A percentile compares a stretch with the other conserved stretches of the same genome.
Conservation (phyloP, 176 grass and related monocot species). For the Zizania latifolia region DNA sequence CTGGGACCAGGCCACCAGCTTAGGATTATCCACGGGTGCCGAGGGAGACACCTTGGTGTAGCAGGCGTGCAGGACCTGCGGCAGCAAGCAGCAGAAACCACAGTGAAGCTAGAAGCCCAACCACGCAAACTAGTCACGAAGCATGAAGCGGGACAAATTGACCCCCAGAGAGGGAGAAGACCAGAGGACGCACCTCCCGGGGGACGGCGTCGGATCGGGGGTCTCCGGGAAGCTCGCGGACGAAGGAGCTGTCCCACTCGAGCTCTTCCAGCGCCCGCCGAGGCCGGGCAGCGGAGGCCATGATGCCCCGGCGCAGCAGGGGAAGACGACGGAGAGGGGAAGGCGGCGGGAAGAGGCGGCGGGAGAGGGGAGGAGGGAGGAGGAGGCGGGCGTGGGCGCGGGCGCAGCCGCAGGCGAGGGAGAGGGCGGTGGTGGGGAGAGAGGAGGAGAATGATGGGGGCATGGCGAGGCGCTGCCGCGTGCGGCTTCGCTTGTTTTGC, state of each 20-base stretch:
- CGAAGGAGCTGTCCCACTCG: slow-evolving; percentile 78
- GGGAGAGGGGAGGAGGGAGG: neutral
- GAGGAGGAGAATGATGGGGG: slow-evolving; percentile 28
- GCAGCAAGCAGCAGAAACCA: neutral
- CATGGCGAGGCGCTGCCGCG: slow-evolving; percentile 30
- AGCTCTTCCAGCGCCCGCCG: slow-evolving; percentile 64
- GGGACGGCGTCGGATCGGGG: slow-evolving; percentile 55
- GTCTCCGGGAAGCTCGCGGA: slow-evolving; percentile 69
- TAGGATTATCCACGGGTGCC: slow-evolving; percentile 68
- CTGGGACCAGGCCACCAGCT: slow-evolving; percentile 71
- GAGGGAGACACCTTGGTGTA: slow-evolving; percentile 77
- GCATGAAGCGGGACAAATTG: neutral
- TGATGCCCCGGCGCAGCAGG: slow-evolving; percentile 14
- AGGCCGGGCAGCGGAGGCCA: slow-evolving; percentile 25
- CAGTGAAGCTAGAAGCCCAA: neutral
- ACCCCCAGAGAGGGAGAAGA: neutral
- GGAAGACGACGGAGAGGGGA: neutral
- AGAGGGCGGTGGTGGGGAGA: slow-evolving; percentile 19
- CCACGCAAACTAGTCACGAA: neutral
- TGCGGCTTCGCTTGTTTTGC: neutral
- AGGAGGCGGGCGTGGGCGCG: neutral
- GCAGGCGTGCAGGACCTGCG: slow-evolving; percentile 70
- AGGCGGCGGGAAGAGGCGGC: neutral
- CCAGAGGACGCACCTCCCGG: slow-evolving; percentile 37
- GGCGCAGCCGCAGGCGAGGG: neutral